Base-by-base conservation (phyloP, 805 yeast species). In the Scheffersomyces stipitis region DNA sequence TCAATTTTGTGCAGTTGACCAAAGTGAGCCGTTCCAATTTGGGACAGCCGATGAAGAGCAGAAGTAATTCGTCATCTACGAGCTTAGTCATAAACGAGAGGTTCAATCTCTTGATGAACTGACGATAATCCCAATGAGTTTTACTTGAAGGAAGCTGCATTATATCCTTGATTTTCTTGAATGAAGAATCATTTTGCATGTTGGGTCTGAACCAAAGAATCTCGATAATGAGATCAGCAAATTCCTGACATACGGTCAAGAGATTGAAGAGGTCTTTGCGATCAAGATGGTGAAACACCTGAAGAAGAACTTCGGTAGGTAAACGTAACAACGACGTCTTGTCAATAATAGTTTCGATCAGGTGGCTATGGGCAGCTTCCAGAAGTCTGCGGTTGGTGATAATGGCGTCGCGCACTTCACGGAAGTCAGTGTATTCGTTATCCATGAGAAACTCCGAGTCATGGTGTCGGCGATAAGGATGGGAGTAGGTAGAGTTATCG, bases 181-280 rank as follows among this genome's bases (percentile, higher is more conserved):
- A 75, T 3, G 80, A 69, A 2, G 56, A 41, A 31, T 69, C 71
- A 41, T 71, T 69, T 43, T 74, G 76, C 59, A 86, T 71, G 29
- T 76, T 77, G 3, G 97, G 96, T 41, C 98, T 76, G 55, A 86
- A 86, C 95, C 96, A 90, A 20, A 90, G 66, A 28, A 83, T 71
- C 51, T 86, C 96, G 8, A 88, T 80, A 10, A 86, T 80, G 28
- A 86, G 68, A 46, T 79, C 76, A 8, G 89, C 85, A 84, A 96
- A 89, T 42, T 80, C 75, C 49, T 78, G 80, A 61, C 96, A 89
- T 5, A 87, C 90, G 1, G 87, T 71, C 43, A 87, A 64, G 15
- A 83, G 60, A 10, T 78, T 69, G 18, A 78, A 79, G 41, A 81
- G 64, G 49, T 83, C 89, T 45, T 74, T 78, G 28, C 83, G 72